Conservation (phyloP, 2,329 filamentous ascomycete genomes). For the Fusarium ramigenum region DNA sequence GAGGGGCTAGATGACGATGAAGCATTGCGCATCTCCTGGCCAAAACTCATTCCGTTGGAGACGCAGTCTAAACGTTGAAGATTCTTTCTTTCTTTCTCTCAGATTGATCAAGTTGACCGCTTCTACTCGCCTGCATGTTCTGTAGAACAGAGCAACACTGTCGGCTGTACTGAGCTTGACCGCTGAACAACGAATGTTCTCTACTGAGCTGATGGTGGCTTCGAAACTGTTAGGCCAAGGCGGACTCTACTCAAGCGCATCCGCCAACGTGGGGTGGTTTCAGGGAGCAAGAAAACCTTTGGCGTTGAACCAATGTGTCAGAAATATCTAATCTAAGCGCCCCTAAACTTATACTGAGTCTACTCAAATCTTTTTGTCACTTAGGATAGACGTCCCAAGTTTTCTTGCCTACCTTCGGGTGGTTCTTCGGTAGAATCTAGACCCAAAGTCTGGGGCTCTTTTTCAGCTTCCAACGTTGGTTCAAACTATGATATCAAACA, state of each 20-base stretch:
- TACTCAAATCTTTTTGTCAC: neutral
- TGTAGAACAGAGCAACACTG: neutral
- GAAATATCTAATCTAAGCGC: neutral
- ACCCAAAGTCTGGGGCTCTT: neutral
- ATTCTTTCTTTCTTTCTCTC: neutral
- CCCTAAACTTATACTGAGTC: accelerated
- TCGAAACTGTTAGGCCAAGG: slow-evolving; percentile 17
- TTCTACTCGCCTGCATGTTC: neutral
- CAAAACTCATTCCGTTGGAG: neutral
- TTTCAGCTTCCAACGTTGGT: slow-evolving; percentile 5
- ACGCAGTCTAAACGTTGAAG: neutral
- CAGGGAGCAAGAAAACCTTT: neutral
- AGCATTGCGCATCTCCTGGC: slow-evolving; percentile 22
- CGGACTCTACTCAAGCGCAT: slow-evolving; percentile 20
- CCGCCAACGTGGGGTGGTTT: slow-evolving; percentile 22
- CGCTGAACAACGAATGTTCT: slow-evolving; percentile 12
- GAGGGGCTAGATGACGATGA: slow-evolving; percentile 31
- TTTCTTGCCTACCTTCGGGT: neutral
- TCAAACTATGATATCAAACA: neutral
- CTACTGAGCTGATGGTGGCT: slow-evolving; percentile 25
- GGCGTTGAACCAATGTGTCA: neutral
- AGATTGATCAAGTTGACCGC: neutral
- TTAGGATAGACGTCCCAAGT: accelerated
- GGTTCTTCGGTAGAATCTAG: slow-evolving; percentile 24
- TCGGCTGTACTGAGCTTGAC: neutral